Base-by-base conservation (phyloP, 78 protist species). In the Cyanophora paradoxa region DNA sequence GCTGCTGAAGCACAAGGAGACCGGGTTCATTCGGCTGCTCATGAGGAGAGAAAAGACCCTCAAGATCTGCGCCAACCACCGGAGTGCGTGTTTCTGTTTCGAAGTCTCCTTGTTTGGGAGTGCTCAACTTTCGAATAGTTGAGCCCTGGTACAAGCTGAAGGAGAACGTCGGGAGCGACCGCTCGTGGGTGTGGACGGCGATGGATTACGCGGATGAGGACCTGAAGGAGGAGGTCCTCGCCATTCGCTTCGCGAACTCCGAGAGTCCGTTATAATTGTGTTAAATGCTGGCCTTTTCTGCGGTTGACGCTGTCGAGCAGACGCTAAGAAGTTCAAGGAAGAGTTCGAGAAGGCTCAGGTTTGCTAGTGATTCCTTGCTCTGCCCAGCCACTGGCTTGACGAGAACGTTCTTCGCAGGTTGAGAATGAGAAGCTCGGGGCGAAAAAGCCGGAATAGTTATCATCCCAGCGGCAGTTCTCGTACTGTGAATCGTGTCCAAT, bases 41-140 rank as follows among this genome's bases (percentile, higher is more conserved):
- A 93, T 94, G 96, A 79, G 97, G 28, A 81, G 96, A 22, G 96
- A 94, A 40, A 74, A 91, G 77, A 90, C 92, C 20, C 71, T 90
- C 54, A 94, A 94, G 84, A 79, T 94, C 65, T 93, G 95, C 84
- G 81, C 80, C 42, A 92, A 93, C 83, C 94, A 89, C 59, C 52
- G 2, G 26, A 3, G 10, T 76, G 14, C 31, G 33, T 74, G 36
- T n/a, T n/a, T n/a, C n/a, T n/a, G n/a, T n/a, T 7, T 13, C 44
- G 33, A 4, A 8, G 11, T 73, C 64, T 7, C 28, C 16, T 36
- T 1, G 33, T 16, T 36, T 10, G 16, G 28, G 17, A 1, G 22
- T 1, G 17, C 5, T 4, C 59, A 3, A 73, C 16, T 2, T 1
- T 1, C 59, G 26, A 19, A 3, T 2, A 0, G 66, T 77, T 14